Conservation (phyloP, 2,329 filamentous ascomycete genomes). For the Periconia macrospinosa region DNA sequence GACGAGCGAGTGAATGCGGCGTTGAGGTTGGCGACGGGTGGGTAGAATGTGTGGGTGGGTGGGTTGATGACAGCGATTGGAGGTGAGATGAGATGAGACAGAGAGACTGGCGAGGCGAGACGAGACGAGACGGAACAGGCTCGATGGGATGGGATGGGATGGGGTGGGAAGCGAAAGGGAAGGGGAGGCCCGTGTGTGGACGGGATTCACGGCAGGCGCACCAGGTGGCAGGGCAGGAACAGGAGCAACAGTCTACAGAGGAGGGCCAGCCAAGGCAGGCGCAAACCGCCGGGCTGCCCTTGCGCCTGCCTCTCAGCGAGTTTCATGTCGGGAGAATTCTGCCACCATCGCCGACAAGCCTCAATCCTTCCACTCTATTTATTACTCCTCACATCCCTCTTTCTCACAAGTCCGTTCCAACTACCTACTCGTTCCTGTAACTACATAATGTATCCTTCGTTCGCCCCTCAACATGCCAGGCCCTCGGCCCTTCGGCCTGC, state of each 20-base stretch:
- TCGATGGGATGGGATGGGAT: neutral
- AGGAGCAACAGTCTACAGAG: no score
- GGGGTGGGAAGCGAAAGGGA: neutral
- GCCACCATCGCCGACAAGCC: neutral
- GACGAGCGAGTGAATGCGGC: constrained; percentile 20
- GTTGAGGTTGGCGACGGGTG: constrained; percentile 20
- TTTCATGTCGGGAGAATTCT: neutral
- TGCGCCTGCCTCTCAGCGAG: neutral
- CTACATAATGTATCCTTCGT: no score
- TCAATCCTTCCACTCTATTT: neutral
- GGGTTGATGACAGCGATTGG: neutral
- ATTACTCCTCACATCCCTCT: neutral
- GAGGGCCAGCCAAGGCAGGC: no score
- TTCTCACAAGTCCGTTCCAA: no score
- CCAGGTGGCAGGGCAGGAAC: neutral
- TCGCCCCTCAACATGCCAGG: no score
- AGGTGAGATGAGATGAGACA: constrained; percentile 1
- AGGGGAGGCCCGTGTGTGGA: neutral
- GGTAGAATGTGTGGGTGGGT: constrained; percentile 20
- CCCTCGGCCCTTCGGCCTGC: no score
- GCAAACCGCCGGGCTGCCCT: neutral
- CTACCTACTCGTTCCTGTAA: no score
- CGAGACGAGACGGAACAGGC: constrained; percentile 27
- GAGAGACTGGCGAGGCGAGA: constrained; percentile 9
- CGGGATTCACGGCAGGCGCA: neutral